A percentile compares a stretch with the other conserved stretches of the same genome.
These are phyloP conservation scores for Bimuria novae-zelandiae DNA, from an alignment of 2,329 filamentous ascomycete genomes.

Conservation along the genomic window DNA sequence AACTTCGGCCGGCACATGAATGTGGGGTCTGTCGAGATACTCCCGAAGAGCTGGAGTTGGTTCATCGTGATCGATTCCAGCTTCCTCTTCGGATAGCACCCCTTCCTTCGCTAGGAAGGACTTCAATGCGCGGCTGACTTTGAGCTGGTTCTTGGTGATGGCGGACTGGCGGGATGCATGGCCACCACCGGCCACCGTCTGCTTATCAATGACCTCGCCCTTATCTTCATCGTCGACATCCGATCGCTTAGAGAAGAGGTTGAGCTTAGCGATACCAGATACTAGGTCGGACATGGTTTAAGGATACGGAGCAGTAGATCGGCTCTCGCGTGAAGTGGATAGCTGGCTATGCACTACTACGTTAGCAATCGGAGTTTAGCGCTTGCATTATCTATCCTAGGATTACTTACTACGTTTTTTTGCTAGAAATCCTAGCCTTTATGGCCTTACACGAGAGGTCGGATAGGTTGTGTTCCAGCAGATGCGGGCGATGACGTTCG, in stretches of 20 bases:
- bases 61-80: constrained; percentile 52
- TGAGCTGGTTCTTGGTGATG: constrained; percentile 59
- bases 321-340: no score
- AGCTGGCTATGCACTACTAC: no score
- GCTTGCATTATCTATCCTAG: no score
- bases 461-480: neutral
- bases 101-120: constrained; percentile 60
- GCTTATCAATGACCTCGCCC: constrained; percentile 57
- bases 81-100: constrained; percentile 56
- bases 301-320: constrained; percentile 3
- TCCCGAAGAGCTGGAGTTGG: constrained; percentile 53
- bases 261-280: constrained; percentile 39
- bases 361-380: no score
- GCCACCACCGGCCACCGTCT: constrained; percentile 62
- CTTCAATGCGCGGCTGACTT: constrained; percentile 63
- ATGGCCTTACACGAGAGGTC: no score
- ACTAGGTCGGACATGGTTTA: constrained; percentile 40
- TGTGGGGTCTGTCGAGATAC: constrained; percentile 62
- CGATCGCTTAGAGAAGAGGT: constrained; percentile 35
- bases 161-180: constrained; percentile 56
- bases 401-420: no score
- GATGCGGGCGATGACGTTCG: constrained; percentile 2
- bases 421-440: no score
- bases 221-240: constrained; percentile 56
- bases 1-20: constrained; percentile 59